phyloP scores from a whole-genome alignment of 2,329 filamentous ascomycete species.

The Sporothrix globosa region DNA sequence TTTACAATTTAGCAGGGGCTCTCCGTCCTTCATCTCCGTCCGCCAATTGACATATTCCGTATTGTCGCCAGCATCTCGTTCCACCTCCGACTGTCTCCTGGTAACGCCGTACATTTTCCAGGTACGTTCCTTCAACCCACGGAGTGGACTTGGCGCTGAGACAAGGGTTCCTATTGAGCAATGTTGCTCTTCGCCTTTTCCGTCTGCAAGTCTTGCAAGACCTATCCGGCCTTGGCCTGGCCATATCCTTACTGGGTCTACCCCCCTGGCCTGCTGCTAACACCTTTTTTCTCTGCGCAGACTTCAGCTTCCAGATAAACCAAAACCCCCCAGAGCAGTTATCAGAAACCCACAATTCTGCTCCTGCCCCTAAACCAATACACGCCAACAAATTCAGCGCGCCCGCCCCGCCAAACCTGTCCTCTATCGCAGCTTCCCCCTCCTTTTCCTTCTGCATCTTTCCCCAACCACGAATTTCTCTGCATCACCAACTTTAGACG shows the following conservation, averaged over 20 bases:
- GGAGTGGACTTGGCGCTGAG: conserved; percentile 1
- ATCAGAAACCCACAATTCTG: conserved; percentile 31
- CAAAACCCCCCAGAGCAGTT: background rate
- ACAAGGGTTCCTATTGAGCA: conserved; percentile 24
- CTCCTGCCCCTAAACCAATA: conserved; percentile 18
- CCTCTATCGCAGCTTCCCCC: conserved; percentile 29
- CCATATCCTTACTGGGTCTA: background rate
- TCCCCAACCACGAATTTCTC: conserved; percentile 16
- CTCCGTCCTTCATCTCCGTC: background rate
- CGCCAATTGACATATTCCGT: background rate
- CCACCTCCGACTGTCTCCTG: background rate
- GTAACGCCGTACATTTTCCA: conserved; percentile 3
- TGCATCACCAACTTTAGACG: conserved; percentile 27
- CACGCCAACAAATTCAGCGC: conserved; percentile 32
- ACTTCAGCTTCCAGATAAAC: conserved; percentile 18
- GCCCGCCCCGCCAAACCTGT: conserved; percentile 30
- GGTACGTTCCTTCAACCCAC: conserved; percentile 18
- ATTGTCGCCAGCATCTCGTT: background rate
- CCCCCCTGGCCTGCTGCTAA: conserved; percentile 11
- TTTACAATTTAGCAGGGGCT: conserved; percentile 2
- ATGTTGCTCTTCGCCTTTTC: conserved; percentile 20
- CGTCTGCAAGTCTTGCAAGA: background rate
- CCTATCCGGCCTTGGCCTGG: conserved; percentile 13
- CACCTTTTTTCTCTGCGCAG: conserved; percentile 6
- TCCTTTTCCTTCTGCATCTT: conserved; percentile 18